Conservation (phyloP, 192 early-diverging fungal genomes). For the Podila minutissima region DNA sequence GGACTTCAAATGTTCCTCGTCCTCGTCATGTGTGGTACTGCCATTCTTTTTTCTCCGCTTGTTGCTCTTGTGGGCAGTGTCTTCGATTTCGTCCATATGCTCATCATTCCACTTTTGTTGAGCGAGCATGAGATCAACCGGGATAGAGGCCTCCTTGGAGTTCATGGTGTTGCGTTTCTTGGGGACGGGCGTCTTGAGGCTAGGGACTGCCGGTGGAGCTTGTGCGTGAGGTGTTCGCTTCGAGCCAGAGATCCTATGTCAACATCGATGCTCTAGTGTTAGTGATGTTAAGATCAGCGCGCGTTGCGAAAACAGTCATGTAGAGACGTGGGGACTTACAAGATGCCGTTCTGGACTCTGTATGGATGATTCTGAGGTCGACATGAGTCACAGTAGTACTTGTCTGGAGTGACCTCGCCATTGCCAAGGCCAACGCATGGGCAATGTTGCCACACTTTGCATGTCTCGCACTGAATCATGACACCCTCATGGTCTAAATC, state of each 20-base stretch:
- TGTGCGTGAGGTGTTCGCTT: constrained; percentile 3
- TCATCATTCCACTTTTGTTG: constrained; percentile 50
- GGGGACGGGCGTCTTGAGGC: constrained; percentile 3
- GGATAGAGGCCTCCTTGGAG: constrained; percentile 63
- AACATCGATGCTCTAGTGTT: neutral
- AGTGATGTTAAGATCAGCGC: neutral
- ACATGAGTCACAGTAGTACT: constrained; percentile 61
- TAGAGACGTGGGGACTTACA: constrained; percentile 21
- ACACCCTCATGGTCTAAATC: constrained; percentile 58
- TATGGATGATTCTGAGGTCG: constrained; percentile 56
- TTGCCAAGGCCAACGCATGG: constrained; percentile 57
- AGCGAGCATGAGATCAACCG: constrained; percentile 57
- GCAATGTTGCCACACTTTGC: constrained; percentile 66
- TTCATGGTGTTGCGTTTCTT: constrained; percentile 66
- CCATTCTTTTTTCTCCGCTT: constrained; percentile 44
- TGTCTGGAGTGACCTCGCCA: constrained; percentile 58
- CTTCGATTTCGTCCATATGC: constrained; percentile 43
- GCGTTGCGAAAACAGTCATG: too few species aligned
- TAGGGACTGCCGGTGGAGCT: neutral
- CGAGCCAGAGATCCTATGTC: constrained; percentile 18
- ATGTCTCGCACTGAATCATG: constrained; percentile 63
- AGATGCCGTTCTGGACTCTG: constrained; percentile 45
- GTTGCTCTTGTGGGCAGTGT: constrained; percentile 6
- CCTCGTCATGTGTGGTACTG: constrained; percentile 22
- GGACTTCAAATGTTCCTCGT: neutral